Conservation (phyloP, 768 basidiomycete species). For the Ramaria sp. region DNA sequence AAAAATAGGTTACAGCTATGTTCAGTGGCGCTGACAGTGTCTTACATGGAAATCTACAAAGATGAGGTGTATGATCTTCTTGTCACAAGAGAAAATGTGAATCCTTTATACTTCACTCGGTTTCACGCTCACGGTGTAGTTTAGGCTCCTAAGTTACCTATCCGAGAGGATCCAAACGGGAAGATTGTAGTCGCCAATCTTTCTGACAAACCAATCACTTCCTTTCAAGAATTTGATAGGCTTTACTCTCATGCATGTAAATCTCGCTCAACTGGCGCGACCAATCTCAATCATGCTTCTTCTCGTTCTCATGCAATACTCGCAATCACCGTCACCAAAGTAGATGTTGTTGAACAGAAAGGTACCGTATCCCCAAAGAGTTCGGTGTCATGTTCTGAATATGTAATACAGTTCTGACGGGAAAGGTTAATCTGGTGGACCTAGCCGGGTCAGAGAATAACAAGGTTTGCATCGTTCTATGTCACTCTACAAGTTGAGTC, state of each 20-base stretch:
- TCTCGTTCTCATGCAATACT: conserved; percentile 86
- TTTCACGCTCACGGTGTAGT: not conserved
- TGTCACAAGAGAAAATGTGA: conserved; percentile 55
- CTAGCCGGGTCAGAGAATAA: conserved; percentile 90
- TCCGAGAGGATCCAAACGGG: conserved; percentile 41
- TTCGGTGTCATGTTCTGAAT: not conserved
- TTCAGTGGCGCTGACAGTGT: conserved; percentile 41
- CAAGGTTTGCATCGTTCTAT: conserved; percentile 37
- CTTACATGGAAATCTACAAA: conserved; percentile 88
- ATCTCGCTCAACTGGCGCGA: conserved; percentile 69
- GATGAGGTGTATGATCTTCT: conserved; percentile 87
- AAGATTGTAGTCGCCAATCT: conserved; percentile 48
- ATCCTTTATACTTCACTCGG: conserved; percentile 16
- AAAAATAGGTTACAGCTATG: conserved; percentile 29
- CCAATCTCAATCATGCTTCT: conserved; percentile 73
- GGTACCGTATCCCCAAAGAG: not conserved
- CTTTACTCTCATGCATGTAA: conserved; percentile 26
- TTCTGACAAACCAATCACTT: conserved; percentile 26
- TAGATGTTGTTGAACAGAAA: conserved; percentile 28
- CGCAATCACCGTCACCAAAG: conserved; percentile 56
- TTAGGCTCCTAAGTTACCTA: conserved; percentile 44
- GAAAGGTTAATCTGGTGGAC: conserved; percentile 81
- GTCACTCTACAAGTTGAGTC: not conserved
- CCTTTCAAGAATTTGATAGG: conserved; percentile 35
- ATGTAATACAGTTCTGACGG: conserved; percentile 40